Evolutionary conservation across 805 yeast species (phyloP).

Genomic region (Metschnikowia anglica): DNA sequence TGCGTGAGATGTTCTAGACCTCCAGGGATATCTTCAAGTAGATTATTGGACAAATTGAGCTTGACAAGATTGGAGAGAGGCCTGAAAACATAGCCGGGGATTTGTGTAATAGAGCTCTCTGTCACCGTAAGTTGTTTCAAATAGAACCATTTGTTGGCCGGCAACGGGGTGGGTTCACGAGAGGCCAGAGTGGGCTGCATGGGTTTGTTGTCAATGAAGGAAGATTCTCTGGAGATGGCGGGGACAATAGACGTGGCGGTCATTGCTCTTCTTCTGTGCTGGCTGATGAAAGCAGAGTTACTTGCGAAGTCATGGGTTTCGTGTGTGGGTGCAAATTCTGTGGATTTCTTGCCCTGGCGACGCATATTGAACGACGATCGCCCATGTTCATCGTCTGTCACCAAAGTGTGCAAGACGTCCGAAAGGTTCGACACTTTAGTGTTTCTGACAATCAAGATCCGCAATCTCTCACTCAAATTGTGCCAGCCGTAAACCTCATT

Average conservation of each 20-base stretch:
- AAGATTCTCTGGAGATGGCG: neutral
- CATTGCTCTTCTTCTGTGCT: conserved; percentile 17
- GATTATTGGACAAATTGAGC: conserved; percentile 57
- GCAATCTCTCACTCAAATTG: conserved; percentile 49
- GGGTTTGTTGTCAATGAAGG: neutral
- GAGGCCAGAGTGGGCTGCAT: neutral
- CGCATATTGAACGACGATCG: conserved; percentile 33
- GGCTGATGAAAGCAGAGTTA: neutral
- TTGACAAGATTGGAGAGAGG: conserved; percentile 43
- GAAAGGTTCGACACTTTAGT: conserved; percentile 50
- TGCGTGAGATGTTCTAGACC: conserved; percentile 50
- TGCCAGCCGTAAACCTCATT: conserved; percentile 70
- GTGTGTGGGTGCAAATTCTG: neutral
- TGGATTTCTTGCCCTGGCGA: conserved; percentile 23
- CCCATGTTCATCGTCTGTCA: conserved; percentile 51
- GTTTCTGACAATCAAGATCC: conserved; percentile 54
- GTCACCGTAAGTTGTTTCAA: conserved; percentile 42
- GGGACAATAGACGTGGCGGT: conserved; percentile 11
- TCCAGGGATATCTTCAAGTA: conserved; percentile 49
- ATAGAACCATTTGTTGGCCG: conserved; percentile 41
- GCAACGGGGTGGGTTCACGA: conserved; percentile 24
- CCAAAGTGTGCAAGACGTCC: conserved; percentile 52
- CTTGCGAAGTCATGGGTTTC: neutral
- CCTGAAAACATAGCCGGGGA: conserved; percentile 37
- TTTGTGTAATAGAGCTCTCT: conserved; percentile 39